A percentile compares a stretch with the other conserved stretches of the same genome.
Evolutionary conservation across 768 basidiomycete species (phyloP).

Genomic region (Artomyces pyxidatus): DNA sequence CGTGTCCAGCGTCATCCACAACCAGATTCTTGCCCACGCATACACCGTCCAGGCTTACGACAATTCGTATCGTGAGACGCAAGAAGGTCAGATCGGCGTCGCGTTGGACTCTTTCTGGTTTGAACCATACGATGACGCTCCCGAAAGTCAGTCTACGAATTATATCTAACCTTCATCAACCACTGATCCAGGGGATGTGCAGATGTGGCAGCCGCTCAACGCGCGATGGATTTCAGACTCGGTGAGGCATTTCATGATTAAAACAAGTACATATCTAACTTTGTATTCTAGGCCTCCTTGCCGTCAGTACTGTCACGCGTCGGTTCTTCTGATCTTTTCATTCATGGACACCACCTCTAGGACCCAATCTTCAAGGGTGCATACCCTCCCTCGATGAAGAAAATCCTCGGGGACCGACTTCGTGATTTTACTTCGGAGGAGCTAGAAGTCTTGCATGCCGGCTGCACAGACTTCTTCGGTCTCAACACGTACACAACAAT

Average conservation of each 20-base stretch:
- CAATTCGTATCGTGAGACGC: conserved; percentile 50
- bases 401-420: conserved; percentile 50
- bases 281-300: too few relatives aligned
- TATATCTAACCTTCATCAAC: too few relatives aligned
- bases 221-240: conserved; percentile 34
- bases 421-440: conserved; percentile 52
- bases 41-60: conserved; percentile 59
- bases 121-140: conserved; percentile 60
- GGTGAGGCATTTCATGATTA: too few relatives aligned
- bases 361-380: conserved; percentile 67
- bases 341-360: too few relatives aligned
- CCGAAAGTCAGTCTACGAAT: conserved; percentile 57
- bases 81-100: conserved; percentile 65
- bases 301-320: too few relatives aligned
- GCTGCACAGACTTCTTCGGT: conserved; percentile 64
- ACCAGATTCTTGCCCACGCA: conserved; percentile 61
- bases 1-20: conserved; percentile 64
- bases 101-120: conserved; percentile 72
- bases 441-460: conserved; percentile 40
- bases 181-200: too few relatives aligned
- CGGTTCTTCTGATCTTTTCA: too few relatives aligned
- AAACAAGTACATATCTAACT: too few relatives aligned
- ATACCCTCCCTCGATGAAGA: conserved; percentile 53
- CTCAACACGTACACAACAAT: conserved; percentile 70
- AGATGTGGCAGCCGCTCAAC: conserved; percentile 33